phyloP scores from a whole-genome alignment of 176 grass and related monocot genomes.

The Metroxylon sagu region DNA sequence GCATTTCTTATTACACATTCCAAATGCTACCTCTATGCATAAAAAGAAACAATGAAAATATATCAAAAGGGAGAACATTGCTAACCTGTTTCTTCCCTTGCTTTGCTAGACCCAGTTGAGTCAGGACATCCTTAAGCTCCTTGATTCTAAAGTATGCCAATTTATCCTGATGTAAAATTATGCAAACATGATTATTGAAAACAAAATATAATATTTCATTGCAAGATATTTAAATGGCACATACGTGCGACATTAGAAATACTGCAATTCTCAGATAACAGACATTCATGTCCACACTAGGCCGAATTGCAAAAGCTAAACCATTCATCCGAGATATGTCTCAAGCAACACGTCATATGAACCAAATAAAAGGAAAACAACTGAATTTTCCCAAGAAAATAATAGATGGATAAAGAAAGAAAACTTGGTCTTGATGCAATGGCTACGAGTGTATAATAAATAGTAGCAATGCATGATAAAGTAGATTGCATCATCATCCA shows the following conservation, averaged over 20 bases:
- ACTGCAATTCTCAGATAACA: background rate
- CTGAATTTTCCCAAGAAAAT: too few species aligned
- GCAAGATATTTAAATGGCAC: background rate
- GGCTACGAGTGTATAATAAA: too few species aligned
- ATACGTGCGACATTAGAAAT: background rate
- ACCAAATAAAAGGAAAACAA: too few species aligned
- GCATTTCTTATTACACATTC: background rate
- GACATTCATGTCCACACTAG: background rate
- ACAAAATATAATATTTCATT: background rate
- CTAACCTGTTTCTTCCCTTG: conserved; percentile 98
- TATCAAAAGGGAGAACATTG: conserved; percentile 8
- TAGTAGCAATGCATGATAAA: too few species aligned
- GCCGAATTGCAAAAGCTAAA: too few species aligned
- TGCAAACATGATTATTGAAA: conserved; percentile 11
- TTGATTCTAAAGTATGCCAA: conserved; percentile 93
- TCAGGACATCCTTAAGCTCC: conserved; percentile 94
- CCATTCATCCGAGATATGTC: too few species aligned
- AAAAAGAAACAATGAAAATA: background rate
- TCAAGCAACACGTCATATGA: too few species aligned
- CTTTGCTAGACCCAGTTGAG: conserved; percentile 75
- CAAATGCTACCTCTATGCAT: too few species aligned
- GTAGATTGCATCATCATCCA: too few species aligned
- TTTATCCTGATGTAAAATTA: conserved; percentile 58
- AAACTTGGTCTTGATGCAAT: too few species aligned
- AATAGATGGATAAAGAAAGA: too few species aligned